Evolutionary conservation across 805 yeast genomes (phyloP).

Genomic region (Hanseniaspora hatyaiensis): DNA sequence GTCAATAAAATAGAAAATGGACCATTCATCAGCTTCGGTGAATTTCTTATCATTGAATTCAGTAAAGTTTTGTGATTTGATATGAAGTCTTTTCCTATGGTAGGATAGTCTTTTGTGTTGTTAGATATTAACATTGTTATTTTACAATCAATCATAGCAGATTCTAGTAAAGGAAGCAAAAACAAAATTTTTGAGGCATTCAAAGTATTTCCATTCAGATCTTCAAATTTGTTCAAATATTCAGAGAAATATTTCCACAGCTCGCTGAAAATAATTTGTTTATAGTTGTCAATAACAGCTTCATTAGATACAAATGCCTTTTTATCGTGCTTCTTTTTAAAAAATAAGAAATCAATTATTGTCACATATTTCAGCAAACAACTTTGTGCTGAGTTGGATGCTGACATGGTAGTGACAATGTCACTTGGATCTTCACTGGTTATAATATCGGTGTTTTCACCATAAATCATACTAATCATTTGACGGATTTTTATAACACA

Average conservation of each 20-base stretch:
- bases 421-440: slow-evolving; percentile 36
- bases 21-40: slow-evolving; percentile 90
- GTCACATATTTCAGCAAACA: slow-evolving; percentile 75
- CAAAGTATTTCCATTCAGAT: slow-evolving; percentile 25
- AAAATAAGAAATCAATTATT: slow-evolving; percentile 73
- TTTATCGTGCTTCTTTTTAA: slow-evolving; percentile 25
- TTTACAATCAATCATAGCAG: slow-evolving; percentile 92
- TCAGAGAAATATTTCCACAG: slow-evolving; percentile 79
- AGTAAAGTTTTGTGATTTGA: slow-evolving; percentile 77
- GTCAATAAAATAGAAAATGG: slow-evolving; percentile 81
- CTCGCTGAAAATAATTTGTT: slow-evolving; percentile 56
- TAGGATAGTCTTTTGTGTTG: slow-evolving; percentile 34
- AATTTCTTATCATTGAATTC: slow-evolving; percentile 81
- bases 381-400: slow-evolving; percentile 77
- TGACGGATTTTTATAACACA: too few species aligned
- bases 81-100: slow-evolving; percentile 60
- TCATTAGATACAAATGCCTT: slow-evolving; percentile 21
- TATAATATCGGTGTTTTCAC: slow-evolving; percentile 43
- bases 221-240: slow-evolving; percentile 50
- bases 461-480: slow-evolving; percentile 40
- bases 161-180: slow-evolving; percentile 74
- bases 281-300: slow-evolving; percentile 38
- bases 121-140: slow-evolving; percentile 35
- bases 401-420: slow-evolving; percentile 55
- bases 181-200: slow-evolving; percentile 63